Conservation (phyloP, 768 basidiomycete genomes). For the Termitomyces sp. region DNA sequence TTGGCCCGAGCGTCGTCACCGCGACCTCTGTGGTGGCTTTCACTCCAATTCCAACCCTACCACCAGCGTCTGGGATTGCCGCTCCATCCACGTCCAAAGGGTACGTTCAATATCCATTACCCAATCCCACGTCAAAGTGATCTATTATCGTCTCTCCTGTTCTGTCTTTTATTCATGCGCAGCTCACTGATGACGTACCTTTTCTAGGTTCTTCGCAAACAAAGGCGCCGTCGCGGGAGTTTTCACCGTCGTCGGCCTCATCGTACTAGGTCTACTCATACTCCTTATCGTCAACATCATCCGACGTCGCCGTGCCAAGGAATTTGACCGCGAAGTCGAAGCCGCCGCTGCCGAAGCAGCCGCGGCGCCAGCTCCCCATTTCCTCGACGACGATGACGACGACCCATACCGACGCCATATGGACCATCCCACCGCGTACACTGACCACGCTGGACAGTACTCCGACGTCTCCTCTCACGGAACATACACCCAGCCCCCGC, state of each 20-base stretch:
- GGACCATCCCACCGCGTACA: background rate
- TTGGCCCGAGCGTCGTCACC: background rate
- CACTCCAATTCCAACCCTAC: background rate
- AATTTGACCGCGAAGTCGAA: slow-evolving; percentile 72
- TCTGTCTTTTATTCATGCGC: background rate
- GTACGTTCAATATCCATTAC: background rate
- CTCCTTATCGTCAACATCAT: slow-evolving; percentile 47
- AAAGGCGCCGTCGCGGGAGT: slow-evolving; percentile 71
- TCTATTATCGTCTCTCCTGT: background rate
- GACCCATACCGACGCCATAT: slow-evolving; percentile 5
- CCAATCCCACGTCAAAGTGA: background rate
- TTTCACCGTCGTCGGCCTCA: slow-evolving; percentile 69
- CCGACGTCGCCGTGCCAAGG: slow-evolving; percentile 61
- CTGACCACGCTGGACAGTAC: slow-evolving; percentile 9
- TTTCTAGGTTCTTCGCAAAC: slow-evolving; percentile 48
- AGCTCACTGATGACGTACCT: background rate
- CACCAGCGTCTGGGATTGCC: background rate
- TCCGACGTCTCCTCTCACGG: slow-evolving; percentile 38
- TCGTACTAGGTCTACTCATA: slow-evolving; percentile 51
- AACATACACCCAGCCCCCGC: slow-evolving; percentile 50
- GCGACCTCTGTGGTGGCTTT: background rate
- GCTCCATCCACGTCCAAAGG: slow-evolving; percentile 7
- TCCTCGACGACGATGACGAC: slow-evolving; percentile 54
- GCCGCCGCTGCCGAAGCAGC: slow-evolving; percentile 69
- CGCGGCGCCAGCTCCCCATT: slow-evolving; percentile 49